A percentile compares a stretch with the other conserved stretches of the same genome.
Conservation (phyloP, 345 rosid species). For the Psidium guajava region DNA sequence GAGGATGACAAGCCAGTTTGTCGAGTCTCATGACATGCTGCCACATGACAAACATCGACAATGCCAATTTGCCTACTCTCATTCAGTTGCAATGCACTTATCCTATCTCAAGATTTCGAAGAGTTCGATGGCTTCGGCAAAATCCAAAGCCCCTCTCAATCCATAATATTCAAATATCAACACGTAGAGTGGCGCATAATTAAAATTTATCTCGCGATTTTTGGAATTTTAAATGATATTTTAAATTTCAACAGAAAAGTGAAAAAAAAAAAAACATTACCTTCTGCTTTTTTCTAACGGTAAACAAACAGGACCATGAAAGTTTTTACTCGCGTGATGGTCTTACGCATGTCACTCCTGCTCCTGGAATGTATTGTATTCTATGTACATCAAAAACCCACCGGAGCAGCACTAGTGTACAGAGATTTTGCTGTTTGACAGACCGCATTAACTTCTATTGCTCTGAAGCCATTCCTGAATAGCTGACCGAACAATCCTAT, state of each 20-base stretch:
- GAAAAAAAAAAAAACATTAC: neutral
- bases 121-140: too few species aligned
- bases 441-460: neutral
- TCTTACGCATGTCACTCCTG: neutral
- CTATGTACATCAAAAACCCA: neutral
- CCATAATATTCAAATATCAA: too few species aligned
- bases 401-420: neutral
- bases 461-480: conserved; percentile 43
- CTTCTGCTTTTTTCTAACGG: neutral
- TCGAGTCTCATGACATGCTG: neutral
- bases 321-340: neutral
- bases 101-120: too few species aligned
- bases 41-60: too few species aligned
- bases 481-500: conserved; percentile 44
- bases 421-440: neutral
- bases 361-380: neutral
- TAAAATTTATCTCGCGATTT: neutral
- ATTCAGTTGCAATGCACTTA: too few species aligned
- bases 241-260: neutral
- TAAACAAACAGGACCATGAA: neutral
- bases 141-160: too few species aligned
- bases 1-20: neutral
- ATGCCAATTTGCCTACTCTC: too few species aligned
- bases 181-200: too few species aligned
- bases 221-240: neutral